These are phyloP conservation scores for Mucor racemosus DNA, from an alignment of 371 early-diverging fungal genomes.

Conservation along the genomic window DNA sequence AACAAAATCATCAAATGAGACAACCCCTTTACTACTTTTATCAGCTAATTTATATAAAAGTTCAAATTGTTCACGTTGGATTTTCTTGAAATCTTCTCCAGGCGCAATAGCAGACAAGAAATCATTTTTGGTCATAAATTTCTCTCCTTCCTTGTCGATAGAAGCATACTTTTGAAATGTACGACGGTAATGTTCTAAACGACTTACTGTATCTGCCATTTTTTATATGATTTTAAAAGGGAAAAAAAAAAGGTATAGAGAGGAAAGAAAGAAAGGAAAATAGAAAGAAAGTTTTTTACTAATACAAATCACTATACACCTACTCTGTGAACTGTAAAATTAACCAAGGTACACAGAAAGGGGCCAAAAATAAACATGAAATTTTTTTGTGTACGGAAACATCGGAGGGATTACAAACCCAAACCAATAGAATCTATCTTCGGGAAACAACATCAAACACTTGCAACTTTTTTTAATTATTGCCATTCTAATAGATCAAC, in stretches of 20 bases:
- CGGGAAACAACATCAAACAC: conserved; percentile 2
- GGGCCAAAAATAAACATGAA: conserved; percentile 13
- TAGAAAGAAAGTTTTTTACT: neutral
- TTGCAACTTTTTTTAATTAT: neutral
- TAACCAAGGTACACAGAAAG: conserved; percentile 7
- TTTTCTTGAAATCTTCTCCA: conserved; percentile 66
- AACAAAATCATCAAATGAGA: conserved; percentile 78
- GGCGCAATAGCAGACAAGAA: conserved; percentile 75
- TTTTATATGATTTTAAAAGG: neutral
- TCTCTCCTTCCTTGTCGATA: conserved; percentile 54
- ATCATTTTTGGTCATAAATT: conserved; percentile 71
- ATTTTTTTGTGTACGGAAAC: conserved; percentile 20
- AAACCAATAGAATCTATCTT: conserved; percentile 12
- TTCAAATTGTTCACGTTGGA: conserved; percentile 63
- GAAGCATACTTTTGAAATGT: conserved; percentile 71
- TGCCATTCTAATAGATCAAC: neutral
- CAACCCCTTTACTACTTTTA: conserved; percentile 56
- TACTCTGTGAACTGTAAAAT: neutral
- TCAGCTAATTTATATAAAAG: conserved; percentile 81
- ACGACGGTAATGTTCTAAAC: conserved; percentile 55
- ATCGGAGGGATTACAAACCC: conserved; percentile 26
- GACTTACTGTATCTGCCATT: conserved; percentile 26
- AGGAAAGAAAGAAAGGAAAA: neutral
- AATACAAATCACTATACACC: neutral
- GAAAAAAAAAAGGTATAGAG: conserved; percentile 5